A percentile compares a stretch with the other conserved stretches of the same genome.
Evolutionary conservation across 169 alveolate species (phyloP).

Genomic region (Besnoitia besnoiti): DNA sequence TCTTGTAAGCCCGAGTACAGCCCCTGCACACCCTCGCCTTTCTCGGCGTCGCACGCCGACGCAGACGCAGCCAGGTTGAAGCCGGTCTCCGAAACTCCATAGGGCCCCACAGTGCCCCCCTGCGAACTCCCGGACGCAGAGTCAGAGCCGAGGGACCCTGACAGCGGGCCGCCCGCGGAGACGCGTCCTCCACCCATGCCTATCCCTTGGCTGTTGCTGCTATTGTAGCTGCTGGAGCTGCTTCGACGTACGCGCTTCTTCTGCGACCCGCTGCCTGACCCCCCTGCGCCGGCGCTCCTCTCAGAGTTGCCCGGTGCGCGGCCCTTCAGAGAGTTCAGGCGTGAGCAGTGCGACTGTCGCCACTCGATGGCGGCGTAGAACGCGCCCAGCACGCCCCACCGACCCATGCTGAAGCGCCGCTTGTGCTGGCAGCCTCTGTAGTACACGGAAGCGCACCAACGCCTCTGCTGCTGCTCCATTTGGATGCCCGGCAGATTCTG

Average conservation of each 20-base stretch:
- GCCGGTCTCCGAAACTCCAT: background rate
- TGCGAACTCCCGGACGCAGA: background rate
- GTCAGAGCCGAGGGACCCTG: background rate
- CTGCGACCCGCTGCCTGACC: background rate
- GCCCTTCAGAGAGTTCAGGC: background rate
- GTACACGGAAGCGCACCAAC: constrained; percentile 61
- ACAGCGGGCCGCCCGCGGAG: background rate
- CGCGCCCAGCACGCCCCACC: constrained; percentile 57
- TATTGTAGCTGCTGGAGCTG: constrained; percentile 20
- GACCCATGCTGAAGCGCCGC: constrained; percentile 44
- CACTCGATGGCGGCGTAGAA: constrained; percentile 60
- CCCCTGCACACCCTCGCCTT: background rate
- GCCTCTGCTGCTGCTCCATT: constrained; percentile 49
- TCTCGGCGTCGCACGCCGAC: background rate
- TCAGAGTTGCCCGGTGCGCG: background rate
- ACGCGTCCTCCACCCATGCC: background rate
- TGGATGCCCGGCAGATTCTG: constrained; percentile 51
- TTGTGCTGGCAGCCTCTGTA: constrained; percentile 48
- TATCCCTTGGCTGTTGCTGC: background rate
- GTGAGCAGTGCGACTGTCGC: constrained; percentile 38
- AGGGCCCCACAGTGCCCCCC: background rate
- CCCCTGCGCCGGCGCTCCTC: background rate
- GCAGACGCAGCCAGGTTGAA: background rate
- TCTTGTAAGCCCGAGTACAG: background rate
- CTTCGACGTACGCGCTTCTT: constrained; percentile 1